A percentile compares a stretch with the other conserved stretches of the same genome.
Conservation (phyloP, 257 asterid genomes). For the Scutellaria galericulata region DNA sequence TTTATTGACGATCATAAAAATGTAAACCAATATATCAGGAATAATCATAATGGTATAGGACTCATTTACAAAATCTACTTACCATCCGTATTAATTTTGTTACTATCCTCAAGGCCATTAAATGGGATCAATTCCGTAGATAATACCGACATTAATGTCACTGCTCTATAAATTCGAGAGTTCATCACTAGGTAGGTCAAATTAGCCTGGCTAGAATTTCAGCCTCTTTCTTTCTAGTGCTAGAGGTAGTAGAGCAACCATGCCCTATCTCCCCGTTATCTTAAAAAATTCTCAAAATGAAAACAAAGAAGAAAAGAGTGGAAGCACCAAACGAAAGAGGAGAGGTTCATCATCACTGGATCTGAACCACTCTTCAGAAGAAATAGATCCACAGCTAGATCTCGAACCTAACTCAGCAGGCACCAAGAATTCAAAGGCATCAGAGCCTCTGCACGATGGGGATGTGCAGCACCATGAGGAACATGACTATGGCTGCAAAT, state of each 20-base stretch:
- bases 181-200: constrained; percentile 25
- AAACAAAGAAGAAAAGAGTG: constrained; percentile 24
- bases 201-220: constrained; percentile 12
- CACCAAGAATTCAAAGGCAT: background rate
- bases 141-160: constrained; percentile 24
- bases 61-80: constrained; percentile 27
- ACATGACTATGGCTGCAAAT: constrained; percentile 29
- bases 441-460: background rate
- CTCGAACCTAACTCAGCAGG: constrained; percentile 1
- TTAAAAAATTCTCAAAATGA: constrained; percentile 14
- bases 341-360: constrained; percentile 18
- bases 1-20: constrained; percentile 18
- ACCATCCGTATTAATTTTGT: constrained; percentile 6
- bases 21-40: constrained; percentile 34
- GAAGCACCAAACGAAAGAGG: constrained; percentile 1
- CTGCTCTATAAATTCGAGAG: constrained; percentile 30
- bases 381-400: constrained; percentile 8
- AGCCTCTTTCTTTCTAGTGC: constrained; percentile 20
- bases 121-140: constrained; percentile 1
- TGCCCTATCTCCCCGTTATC: constrained; percentile 16
- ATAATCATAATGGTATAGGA: constrained; percentile 31
- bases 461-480: constrained; percentile 25
- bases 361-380: constrained; percentile 30
- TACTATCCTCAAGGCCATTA: constrained; percentile 10
- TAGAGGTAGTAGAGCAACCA: constrained; percentile 21